A percentile compares a stretch with the other conserved stretches of the same genome.
phyloP scores from a whole-genome alignment of 225 moss, liverwort and hornwort species.

The Bryoerythrophyllum caledonicum region DNA sequence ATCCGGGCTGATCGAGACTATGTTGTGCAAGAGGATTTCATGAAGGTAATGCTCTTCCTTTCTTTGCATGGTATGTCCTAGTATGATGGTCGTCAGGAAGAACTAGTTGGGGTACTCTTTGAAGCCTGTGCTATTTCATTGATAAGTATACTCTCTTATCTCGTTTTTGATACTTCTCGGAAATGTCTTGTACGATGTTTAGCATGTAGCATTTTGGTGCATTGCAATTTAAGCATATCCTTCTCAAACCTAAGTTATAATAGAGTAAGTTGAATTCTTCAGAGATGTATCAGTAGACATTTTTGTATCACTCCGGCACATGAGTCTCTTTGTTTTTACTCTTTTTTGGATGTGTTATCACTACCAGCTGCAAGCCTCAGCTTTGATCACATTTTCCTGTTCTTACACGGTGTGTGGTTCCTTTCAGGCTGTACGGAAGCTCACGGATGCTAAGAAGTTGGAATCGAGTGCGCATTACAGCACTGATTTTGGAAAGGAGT shows the following conservation, averaged over 20 bases:
- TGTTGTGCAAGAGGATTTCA: constrained; percentile 96
- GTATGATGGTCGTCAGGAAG: background rate
- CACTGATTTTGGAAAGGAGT: constrained; percentile 98
- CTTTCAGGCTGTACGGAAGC: constrained; percentile 90
- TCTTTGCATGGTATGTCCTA: background rate
- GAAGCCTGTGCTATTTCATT: background rate
- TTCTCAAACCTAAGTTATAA: background rate
- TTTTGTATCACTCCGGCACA: background rate
- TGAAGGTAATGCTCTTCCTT: constrained; percentile 68
- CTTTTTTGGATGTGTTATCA: background rate
- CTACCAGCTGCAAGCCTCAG: background rate
- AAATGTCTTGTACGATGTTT: background rate
- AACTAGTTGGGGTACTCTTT: constrained; percentile 9
- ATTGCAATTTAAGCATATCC: background rate
- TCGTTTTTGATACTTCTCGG: background rate
- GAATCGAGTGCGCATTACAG: constrained; percentile 99
- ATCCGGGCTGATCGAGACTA: constrained; percentile 88
- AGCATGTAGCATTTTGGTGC: background rate
- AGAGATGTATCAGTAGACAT: background rate
- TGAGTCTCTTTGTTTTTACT: constrained; percentile 3
- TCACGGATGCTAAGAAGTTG: constrained; percentile 94
- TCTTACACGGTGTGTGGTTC: constrained; percentile 15
- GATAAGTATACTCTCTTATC: background rate
- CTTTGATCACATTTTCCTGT: background rate
- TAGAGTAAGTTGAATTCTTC: background rate